Conservation (phyloP, 23 red algal species). For the Gracilaria domingensis region DNA sequence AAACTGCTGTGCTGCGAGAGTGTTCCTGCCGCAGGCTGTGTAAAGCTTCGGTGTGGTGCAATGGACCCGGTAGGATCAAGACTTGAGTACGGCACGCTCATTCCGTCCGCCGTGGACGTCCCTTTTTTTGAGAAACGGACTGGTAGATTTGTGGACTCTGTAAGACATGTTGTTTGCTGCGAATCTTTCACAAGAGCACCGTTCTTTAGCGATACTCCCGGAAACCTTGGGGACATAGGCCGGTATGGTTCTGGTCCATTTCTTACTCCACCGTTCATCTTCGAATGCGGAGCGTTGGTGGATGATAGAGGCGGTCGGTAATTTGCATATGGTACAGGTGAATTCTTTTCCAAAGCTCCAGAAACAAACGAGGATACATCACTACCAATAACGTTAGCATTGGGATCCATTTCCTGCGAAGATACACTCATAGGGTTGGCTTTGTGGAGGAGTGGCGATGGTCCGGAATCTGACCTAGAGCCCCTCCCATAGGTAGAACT, state of each 20-base stretch:
- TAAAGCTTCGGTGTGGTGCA: slow-evolving; percentile 15
- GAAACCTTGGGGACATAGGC: slow-evolving; percentile 35
- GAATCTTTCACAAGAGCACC: slow-evolving; percentile 34
- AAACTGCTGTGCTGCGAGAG: slow-evolving; percentile 40
- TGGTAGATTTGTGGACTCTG: not conserved
- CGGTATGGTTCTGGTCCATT: slow-evolving; percentile 11
- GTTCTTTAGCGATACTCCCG: slow-evolving; percentile 26
- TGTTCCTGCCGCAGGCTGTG: not conserved
- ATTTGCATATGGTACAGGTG: slow-evolving; percentile 35
- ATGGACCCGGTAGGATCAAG: slow-evolving; percentile 3
- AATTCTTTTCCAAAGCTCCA: slow-evolving; percentile 20
- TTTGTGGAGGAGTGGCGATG: not conserved
- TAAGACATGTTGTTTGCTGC: not conserved
- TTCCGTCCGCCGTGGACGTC: slow-evolving; percentile 29
- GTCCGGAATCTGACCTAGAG: slow-evolving; percentile 29
- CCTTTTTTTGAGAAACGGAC: slow-evolving; percentile 19
- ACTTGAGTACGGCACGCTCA: not conserved
- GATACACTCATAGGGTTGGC: not conserved
- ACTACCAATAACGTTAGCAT: slow-evolving; percentile 41
- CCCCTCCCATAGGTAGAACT: slow-evolving; percentile 24
- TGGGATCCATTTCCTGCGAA: slow-evolving; percentile 31
- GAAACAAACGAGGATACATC: slow-evolving; percentile 68
- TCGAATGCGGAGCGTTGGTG: not conserved
- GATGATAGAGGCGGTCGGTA: not conserved
- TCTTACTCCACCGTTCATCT: not conserved